phyloP scores from a whole-genome alignment of 805 yeast genomes.

The Candida jianshihensis region DNA sequence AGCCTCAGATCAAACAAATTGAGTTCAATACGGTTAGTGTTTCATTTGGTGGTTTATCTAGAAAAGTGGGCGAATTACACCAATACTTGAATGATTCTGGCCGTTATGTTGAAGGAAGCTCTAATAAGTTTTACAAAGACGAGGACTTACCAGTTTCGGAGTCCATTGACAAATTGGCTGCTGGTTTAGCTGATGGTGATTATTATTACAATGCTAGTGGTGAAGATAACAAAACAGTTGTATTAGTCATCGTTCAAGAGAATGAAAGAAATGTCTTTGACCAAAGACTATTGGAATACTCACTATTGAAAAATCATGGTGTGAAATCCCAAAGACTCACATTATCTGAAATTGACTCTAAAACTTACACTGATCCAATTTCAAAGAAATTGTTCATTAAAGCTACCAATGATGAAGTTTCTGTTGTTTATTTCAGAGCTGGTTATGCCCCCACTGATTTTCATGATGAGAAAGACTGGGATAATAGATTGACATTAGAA shows the following conservation, averaged over 20 bases:
- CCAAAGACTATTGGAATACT: conserved; percentile 78
- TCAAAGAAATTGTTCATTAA: conserved; percentile 44
- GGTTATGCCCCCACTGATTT: conserved; percentile 88
- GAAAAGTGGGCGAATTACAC: conserved; percentile 76
- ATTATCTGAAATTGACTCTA: conserved; percentile 46
- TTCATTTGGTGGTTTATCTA: conserved; percentile 86
- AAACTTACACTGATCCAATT: conserved; percentile 32
- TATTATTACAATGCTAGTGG: conserved; percentile 38
- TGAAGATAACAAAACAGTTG: conserved; percentile 35
- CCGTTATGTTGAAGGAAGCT: conserved; percentile 36
- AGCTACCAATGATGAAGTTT: conserved; percentile 59
- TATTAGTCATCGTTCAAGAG: conserved; percentile 77
- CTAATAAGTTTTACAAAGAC: conserved; percentile 36
- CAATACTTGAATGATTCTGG: conserved; percentile 54
- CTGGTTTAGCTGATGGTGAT: conserved; percentile 65
- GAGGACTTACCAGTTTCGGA: conserved; percentile 57
- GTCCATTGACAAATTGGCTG: conserved; percentile 55
- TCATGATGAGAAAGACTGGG: conserved; percentile 63
- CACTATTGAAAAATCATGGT: conserved; percentile 47
- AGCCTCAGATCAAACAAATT: conserved; percentile 70
- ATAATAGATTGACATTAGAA: conserved; percentile 66
- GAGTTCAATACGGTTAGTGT: conserved; percentile 96
- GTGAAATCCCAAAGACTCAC: conserved; percentile 62
- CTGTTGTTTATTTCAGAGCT: conserved; percentile 84
- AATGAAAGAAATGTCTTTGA: conserved; percentile 87